phyloP scores from a whole-genome alignment of 139 green algal species.

The Chlorella sp. region DNA sequence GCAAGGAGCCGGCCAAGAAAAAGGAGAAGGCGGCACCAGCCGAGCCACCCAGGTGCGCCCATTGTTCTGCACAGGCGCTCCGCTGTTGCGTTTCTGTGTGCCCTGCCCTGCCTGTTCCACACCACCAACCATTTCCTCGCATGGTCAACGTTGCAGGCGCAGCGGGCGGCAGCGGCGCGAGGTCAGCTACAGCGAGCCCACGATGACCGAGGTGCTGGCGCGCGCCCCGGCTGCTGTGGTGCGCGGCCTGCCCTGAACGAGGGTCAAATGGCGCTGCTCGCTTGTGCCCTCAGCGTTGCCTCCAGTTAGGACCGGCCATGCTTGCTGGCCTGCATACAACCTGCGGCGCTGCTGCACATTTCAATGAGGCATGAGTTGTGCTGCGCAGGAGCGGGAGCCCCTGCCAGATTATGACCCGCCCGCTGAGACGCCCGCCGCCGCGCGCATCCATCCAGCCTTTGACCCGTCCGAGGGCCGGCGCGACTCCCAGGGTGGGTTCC shows the following conservation, averaged over 20 bases:
- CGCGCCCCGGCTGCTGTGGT: neutral
- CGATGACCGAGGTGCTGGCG: neutral
- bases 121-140: no score
- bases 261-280: no score
- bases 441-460: neutral
- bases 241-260: no score
- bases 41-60: constrained; percentile 2
- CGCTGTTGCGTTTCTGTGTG: no score
- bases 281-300: no score
- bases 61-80: no score
- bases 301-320: no score
- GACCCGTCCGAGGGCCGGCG: neutral
- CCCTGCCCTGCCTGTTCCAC: no score
- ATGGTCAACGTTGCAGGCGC: no score
- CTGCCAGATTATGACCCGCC: constrained; percentile 8
- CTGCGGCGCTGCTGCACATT: no score
- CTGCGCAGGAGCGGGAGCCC: constrained; percentile 20
- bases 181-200: constrained; percentile 22
- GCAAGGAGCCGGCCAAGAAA: neutral
- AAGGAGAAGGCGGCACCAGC: neutral
- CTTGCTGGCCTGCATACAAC: no score
- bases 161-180: constrained; percentile 18
- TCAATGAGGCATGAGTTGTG: no score
- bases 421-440: neutral
- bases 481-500: neutral